Conservation (phyloP, 164 flowering plant species). For the Tetracentron sinense region DNA sequence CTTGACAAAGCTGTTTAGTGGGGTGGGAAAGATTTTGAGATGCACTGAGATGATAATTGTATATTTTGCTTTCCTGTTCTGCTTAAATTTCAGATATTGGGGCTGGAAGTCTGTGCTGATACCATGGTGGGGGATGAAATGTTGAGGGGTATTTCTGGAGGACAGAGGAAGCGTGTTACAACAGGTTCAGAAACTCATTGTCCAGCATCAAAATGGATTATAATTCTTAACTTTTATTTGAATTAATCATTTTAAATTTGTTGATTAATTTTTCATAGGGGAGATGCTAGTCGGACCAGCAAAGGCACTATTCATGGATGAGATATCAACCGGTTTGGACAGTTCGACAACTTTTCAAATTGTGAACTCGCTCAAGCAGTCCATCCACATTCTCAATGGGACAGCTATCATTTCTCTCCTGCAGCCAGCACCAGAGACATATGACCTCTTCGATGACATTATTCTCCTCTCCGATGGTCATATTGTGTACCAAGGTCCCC, state of each 20-base stretch:
- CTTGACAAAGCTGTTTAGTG: neutral
- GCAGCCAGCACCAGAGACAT: slow-evolving; percentile 89
- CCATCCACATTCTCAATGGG: slow-evolving; percentile 50
- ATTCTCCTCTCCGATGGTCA: slow-evolving; percentile 69
- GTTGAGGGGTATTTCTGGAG: slow-evolving; percentile 45
- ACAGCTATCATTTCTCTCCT: slow-evolving; percentile 74
- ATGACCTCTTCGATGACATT: slow-evolving; percentile 70
- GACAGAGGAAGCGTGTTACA: slow-evolving; percentile 43
- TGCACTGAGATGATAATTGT: neutral
- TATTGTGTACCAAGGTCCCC: slow-evolving; percentile 73
- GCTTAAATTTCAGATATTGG: slow-evolving; percentile 30
- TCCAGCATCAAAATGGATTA: neutral
- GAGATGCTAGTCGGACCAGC: slow-evolving; percentile 88
- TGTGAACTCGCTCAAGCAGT: slow-evolving; percentile 54
- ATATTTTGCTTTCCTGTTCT: neutral
- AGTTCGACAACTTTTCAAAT: slow-evolving; percentile 78
- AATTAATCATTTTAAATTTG: neutral
- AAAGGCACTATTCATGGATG: slow-evolving; percentile 76
- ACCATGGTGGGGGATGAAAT: slow-evolving; percentile 43
- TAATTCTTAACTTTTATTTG: neutral
- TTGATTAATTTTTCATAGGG: slow-evolving; percentile 29
- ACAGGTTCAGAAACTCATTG: too few species aligned
- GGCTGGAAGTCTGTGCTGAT: slow-evolving; percentile 42
- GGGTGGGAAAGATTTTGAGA: neutral
- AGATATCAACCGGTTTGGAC: slow-evolving; percentile 84